These are phyloP conservation scores for Aspergillus nanangensis DNA, from an alignment of 495 filamentous ascomycete species.

Conservation along the genomic window DNA sequence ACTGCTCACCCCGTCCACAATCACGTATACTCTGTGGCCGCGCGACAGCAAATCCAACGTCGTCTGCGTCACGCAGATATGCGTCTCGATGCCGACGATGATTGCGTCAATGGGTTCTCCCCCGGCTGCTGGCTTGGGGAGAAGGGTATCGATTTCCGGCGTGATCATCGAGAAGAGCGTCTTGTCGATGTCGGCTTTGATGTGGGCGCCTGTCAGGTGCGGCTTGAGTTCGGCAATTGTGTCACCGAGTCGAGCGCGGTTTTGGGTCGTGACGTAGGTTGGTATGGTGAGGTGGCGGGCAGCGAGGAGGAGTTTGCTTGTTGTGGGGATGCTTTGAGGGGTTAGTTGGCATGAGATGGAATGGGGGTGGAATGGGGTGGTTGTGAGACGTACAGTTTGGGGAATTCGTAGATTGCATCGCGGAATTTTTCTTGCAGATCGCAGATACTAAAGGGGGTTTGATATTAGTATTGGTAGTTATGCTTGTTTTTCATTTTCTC, in stretches of 20 bases:
- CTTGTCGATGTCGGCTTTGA: slow-evolving; percentile 68
- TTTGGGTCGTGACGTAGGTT: slow-evolving; percentile 81
- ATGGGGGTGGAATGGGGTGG: background rate
- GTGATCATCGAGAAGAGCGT: slow-evolving; percentile 83
- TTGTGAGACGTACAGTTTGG: slow-evolving; percentile 57
- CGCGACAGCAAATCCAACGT: slow-evolving; percentile 70
- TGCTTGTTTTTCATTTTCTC: no score
- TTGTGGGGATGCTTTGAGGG: slow-evolving; percentile 24
- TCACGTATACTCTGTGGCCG: slow-evolving; percentile 78
- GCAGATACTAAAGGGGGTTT: slow-evolving; percentile 62
- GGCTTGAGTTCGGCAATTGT: slow-evolving; percentile 65
- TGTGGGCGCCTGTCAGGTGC: slow-evolving; percentile 33
- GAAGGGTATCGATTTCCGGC: slow-evolving; percentile 35
- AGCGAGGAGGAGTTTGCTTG: slow-evolving; percentile 38
- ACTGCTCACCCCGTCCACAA: slow-evolving; percentile 89
- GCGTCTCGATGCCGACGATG: slow-evolving; percentile 80
- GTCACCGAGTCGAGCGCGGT: slow-evolving; percentile 65
- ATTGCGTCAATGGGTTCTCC: slow-evolving; percentile 27
- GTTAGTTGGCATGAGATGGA: background rate
- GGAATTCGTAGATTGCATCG: slow-evolving; percentile 72
- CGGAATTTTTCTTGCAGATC: slow-evolving; percentile 96
- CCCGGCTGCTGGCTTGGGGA: slow-evolving; percentile 15
- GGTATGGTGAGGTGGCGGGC: slow-evolving; percentile 67
- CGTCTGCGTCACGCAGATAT: slow-evolving; percentile 95
- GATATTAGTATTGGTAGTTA: background rate